Base-by-base conservation (phyloP, 495 filamentous ascomycete genomes). In the Xylaria intraflava region DNA sequence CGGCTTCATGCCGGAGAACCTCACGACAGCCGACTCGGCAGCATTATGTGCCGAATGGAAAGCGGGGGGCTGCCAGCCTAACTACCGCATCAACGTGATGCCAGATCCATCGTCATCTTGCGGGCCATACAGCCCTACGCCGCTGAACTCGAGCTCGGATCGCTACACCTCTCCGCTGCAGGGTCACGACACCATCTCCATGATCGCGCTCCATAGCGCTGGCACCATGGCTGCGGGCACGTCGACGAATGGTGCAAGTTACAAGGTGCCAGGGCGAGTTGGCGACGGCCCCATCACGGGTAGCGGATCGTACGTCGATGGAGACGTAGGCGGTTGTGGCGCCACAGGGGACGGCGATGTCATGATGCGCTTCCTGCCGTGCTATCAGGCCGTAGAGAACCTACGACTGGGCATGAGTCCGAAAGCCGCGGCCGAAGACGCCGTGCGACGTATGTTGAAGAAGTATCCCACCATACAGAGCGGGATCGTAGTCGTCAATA, bases 311-410 rank as follows among this genome's bases (percentile, higher is more conserved):
- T 78, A 78, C 62, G 74, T 76, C 6, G 74, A 78, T 49, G 69
- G 72, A 0, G 71, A 74, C 4, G 74, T 73, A 0, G 74, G 74
- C 27, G 74, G 70, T 4, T 78, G 74, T 46, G 74, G 72, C 10
- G 74, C 74, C 6, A 78, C 73, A 1, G 74, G 74, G 3, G 73
- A 78, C 48, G 74, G 74, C 0, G 74, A 78, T 53, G 52, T 78
- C 31, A 78, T 78, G 74, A 75, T 78, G 74, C 70, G 74, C 27
- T 73, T 76, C 45, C 46, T 76, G 26, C 74, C 74, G 26, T 76
- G 73, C 54, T 78, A 76, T 54, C 73, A 76, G 53, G 74, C 73
- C 0, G 70, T 78, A 0, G 74, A 78, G 58, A 75, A 63, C 56
- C 26, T 78, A 51, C 64, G 74, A 26, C 55, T 26, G n/a, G 73